Evolutionary conservation across 768 basidiomycete genomes (phyloP).

Genomic region (Stropharia rugosoannulata): DNA sequence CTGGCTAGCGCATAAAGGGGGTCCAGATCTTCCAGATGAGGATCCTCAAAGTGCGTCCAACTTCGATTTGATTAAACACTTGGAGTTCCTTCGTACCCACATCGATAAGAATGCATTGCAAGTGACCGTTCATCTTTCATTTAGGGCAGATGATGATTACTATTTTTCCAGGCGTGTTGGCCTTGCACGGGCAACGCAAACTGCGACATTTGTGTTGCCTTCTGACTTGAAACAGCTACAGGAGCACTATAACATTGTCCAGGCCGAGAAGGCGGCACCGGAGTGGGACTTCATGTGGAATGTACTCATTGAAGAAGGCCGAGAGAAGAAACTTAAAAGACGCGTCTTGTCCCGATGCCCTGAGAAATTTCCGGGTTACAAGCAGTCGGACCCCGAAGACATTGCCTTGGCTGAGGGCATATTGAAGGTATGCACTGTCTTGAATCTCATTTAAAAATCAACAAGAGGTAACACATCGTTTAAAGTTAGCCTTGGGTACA

Average conservation of each 20-base stretch:
- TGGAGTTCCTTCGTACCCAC: conserved; percentile 77
- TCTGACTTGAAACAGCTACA: conserved; percentile 42
- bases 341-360: conserved; percentile 50
- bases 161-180: conserved; percentile 60
- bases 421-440: conserved; percentile 53
- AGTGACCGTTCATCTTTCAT: conserved; percentile 29
- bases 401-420: conserved; percentile 63
- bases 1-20: conserved; percentile 73
- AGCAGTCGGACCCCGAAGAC: conserved; percentile 33
- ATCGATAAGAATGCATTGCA: conserved; percentile 88
- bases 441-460: background rate
- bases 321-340: conserved; percentile 66
- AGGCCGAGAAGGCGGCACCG: conserved; percentile 39
- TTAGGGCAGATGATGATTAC: conserved; percentile 12
- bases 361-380: conserved; percentile 34
- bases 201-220: conserved; percentile 35
- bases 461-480: background rate
- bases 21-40: conserved; percentile 66
- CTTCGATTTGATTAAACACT: conserved; percentile 79
- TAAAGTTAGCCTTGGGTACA: conserved; percentile 78
- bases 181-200: conserved; percentile 45
- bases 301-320: conserved; percentile 66
- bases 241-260: conserved; percentile 48
- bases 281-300: conserved; percentile 79
- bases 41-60: conserved; percentile 64